phyloP scores from a whole-genome alignment of 129 eudicot species.

The Centaurea solstitialis region DNA sequence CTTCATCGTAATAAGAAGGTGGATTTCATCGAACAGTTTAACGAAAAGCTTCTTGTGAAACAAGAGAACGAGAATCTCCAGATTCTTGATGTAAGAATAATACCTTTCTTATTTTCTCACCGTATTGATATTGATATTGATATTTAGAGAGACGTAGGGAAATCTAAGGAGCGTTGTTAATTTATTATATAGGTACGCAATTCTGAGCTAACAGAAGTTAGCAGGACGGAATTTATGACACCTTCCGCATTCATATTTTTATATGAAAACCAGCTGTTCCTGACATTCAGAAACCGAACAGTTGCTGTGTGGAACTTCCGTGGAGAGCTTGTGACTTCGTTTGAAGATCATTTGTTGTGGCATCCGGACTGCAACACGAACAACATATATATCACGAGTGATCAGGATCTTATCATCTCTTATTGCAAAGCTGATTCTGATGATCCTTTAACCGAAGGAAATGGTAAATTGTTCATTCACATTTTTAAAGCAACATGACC shows the following conservation, averaged over 20 bases:
- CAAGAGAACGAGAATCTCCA: conserved; percentile 96
- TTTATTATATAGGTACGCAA: conserved; percentile 75
- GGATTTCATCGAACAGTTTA: conserved; percentile 96
- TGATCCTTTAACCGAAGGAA: conserved; percentile 62
- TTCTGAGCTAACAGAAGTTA: conserved; percentile 74
- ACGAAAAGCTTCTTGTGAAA: conserved; percentile 97
- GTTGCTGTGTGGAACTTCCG: conserved; percentile 96
- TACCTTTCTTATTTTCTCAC: not conserved
- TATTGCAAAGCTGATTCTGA: conserved; percentile 85
- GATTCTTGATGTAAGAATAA: conserved; percentile 73
- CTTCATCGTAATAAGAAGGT: conserved; percentile 93
- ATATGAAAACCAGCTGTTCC: conserved; percentile 73
- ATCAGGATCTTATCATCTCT: conserved; percentile 87
- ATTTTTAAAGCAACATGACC: not conserved
- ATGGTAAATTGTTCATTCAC: conserved; percentile 36
- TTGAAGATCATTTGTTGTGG: conserved; percentile 91
- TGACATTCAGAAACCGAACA: conserved; percentile 76
- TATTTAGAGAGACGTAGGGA: not conserved
- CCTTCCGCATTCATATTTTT: conserved; percentile 93
- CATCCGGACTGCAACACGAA: conserved; percentile 92
- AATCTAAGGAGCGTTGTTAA: conserved; percentile 12
- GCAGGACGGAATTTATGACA: conserved; percentile 84
- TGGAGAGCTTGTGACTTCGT: conserved; percentile 92
- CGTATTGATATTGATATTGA: conserved; percentile 9
- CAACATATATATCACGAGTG: conserved; percentile 87